phyloP scores from a whole-genome alignment of 192 early-diverging fungal species.

The Backusella circina region DNA sequence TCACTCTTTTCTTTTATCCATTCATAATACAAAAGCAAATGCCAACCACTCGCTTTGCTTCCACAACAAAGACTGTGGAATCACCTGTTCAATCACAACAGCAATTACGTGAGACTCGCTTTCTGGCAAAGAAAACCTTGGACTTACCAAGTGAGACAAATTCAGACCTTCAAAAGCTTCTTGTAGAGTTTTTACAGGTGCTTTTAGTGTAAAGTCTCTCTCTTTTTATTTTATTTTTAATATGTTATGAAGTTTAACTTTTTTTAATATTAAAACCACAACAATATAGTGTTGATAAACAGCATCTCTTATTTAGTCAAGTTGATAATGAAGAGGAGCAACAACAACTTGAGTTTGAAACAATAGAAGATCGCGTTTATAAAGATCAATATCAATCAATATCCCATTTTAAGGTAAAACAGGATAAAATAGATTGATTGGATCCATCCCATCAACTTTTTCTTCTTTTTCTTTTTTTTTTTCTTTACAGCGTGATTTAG shows the following conservation, averaged over 20 bases:
- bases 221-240: neutral
- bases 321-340: neutral
- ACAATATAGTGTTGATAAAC: neutral
- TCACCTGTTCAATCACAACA: neutral
- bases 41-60: neutral
- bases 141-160: neutral
- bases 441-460: neutral
- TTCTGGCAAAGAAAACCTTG: neutral
- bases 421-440: neutral
- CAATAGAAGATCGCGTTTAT: conserved; percentile 4
- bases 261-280: neutral
- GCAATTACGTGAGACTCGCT: neutral
- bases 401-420: conserved; percentile 1
- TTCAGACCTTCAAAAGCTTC: neutral
- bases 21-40: neutral
- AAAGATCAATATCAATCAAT: conserved; percentile 4
- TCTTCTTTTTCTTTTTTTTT: neutral
- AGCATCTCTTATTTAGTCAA: neutral
- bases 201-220: neutral
- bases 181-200: neutral
- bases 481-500: conserved; percentile 1
- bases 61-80: neutral
- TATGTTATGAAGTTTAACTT: no score
- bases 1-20: neutral
- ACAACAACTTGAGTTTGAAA: neutral